Evolutionary conservation across 305 asterid genomes (phyloP).

Genomic region (Fraxinus nigra): DNA sequence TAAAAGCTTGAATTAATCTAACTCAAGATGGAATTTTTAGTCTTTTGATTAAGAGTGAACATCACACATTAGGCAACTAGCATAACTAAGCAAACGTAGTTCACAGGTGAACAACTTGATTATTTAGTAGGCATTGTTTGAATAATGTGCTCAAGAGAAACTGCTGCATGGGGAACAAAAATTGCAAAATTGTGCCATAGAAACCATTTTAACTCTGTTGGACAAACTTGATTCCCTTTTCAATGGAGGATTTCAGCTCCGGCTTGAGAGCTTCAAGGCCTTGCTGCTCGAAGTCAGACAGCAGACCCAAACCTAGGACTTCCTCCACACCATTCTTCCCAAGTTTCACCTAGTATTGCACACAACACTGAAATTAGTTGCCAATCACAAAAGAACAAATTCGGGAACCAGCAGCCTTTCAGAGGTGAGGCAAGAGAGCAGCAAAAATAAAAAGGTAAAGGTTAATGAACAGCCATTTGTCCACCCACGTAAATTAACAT

Average conservation of each 20-base stretch:
- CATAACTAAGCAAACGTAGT: neutral
- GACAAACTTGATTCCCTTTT: constrained; percentile 78
- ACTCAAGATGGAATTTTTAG: neutral
- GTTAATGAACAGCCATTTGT: neutral
- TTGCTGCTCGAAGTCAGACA: constrained; percentile 70
- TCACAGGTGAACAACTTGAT: neutral
- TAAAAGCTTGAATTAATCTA: neutral
- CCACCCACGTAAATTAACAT: neutral
- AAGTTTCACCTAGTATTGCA: constrained; percentile 65
- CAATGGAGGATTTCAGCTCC: constrained; percentile 74
- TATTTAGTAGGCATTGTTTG: neutral
- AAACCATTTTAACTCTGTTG: constrained; percentile 32
- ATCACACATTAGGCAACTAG: neutral
- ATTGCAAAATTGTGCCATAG: neutral
- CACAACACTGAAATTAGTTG: neutral
- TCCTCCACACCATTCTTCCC: constrained; percentile 94
- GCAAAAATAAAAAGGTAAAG: neutral
- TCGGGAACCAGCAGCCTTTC: neutral
- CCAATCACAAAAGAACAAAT: neutral
- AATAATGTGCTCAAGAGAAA: neutral
- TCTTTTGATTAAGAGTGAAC: neutral
- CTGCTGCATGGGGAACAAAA: neutral
- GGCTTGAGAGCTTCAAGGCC: constrained; percentile 80
- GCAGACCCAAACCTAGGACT: constrained; percentile 70
- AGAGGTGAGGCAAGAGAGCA: neutral